phyloP scores from a whole-genome alignment of 495 filamentous ascomycete species.

The Corynascus novoguineensis region DNA sequence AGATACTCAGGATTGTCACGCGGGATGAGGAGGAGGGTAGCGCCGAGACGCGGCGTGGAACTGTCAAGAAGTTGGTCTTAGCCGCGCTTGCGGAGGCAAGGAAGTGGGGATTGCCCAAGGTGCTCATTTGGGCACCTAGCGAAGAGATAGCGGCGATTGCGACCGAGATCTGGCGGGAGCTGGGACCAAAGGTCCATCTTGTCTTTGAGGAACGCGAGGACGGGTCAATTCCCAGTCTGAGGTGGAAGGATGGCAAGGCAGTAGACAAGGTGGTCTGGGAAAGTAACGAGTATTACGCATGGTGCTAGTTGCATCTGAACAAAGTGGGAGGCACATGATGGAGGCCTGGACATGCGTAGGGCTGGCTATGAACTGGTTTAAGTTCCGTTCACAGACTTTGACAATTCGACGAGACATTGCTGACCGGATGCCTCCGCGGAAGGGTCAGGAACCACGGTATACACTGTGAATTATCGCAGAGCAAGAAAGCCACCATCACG shows the following conservation, averaged over 20 bases:
- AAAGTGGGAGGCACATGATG: neutral
- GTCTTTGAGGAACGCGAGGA: constrained; percentile 18
- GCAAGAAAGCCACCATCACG: too few relatives aligned
- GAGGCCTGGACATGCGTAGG: too few relatives aligned
- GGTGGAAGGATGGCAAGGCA: constrained; percentile 13
- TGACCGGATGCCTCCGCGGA: too few relatives aligned
- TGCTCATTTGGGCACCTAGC: constrained; percentile 15
- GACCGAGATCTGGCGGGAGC: constrained; percentile 12
- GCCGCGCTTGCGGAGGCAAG: constrained; percentile 17
- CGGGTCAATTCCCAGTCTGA: constrained; percentile 20
- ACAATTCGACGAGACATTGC: too few relatives aligned
- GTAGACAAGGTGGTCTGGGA: constrained; percentile 14
- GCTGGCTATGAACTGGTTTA: too few relatives aligned
- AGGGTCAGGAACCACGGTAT: too few relatives aligned
- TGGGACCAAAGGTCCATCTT: constrained; percentile 5
- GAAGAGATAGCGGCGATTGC: neutral
- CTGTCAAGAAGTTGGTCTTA: constrained; percentile 7
- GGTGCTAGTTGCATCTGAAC: constrained; percentile 3
- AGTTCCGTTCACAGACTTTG: too few relatives aligned
- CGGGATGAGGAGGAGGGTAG: neutral
- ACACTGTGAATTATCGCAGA: too few relatives aligned
- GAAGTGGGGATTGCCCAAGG: constrained; percentile 20
- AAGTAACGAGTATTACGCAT: constrained; percentile 16
- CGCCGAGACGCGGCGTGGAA: neutral
- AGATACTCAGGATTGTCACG: constrained; percentile 9